These are phyloP conservation scores for Phaeosphaeria sp. DNA, from an alignment of 2,329 filamentous ascomycete species.

Conservation along the genomic window DNA sequence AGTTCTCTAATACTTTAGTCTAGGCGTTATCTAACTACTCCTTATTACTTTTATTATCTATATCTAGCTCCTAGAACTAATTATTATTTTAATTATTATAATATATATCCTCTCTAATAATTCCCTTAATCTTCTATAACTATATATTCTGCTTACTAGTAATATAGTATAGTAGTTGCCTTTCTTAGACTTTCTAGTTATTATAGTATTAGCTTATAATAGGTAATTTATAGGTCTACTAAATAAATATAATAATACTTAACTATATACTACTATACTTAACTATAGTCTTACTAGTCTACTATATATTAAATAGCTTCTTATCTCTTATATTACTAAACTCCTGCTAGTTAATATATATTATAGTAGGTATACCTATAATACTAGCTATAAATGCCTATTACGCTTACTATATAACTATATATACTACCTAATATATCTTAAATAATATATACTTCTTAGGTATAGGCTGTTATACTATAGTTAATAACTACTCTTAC, in stretches of 20 bases:
- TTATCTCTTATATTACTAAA: not conserved
- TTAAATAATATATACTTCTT: constrained; percentile 2
- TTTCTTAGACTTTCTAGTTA: constrained; percentile 1
- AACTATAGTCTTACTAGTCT: constrained; percentile 8
- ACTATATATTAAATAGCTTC: constrained; percentile 7
- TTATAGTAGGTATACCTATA: constrained; percentile 7
- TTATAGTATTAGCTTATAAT: not conserved
- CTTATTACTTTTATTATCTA: not conserved
- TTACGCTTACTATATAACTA: constrained; percentile 11
- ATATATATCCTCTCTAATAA: not conserved
- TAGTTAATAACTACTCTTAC: constrained; percentile 5
- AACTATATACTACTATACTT: constrained; percentile 9
- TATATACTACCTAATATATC: constrained; percentile 4
- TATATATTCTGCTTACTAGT: constrained; percentile 3
- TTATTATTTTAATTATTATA: not conserved
- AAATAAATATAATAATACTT: constrained; percentile 11
- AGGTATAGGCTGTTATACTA: constrained; percentile 1
- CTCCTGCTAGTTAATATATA: constrained; percentile 9
- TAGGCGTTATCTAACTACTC: not conserved
- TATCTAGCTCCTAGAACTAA: not conserved
- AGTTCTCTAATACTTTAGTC: constrained; percentile 3
- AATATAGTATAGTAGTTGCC: constrained; percentile 4
- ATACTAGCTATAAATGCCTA: constrained; percentile 2
- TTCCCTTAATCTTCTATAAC: constrained; percentile 4
- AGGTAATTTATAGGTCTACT: constrained; percentile 5